Evolutionary conservation across 805 yeast genomes (phyloP).

Genomic region (Lipomyces anomalus): DNA sequence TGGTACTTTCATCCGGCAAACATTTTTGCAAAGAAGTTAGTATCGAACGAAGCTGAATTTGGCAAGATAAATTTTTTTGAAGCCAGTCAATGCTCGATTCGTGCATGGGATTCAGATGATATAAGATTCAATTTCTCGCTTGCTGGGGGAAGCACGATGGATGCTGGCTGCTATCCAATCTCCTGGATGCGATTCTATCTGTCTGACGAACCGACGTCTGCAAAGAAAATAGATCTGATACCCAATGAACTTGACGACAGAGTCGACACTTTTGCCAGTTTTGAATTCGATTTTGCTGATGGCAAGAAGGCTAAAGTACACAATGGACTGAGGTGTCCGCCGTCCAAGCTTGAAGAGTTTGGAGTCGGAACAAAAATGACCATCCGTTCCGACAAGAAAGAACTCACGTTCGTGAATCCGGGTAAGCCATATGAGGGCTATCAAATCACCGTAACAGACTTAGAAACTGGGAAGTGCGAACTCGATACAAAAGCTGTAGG

Average conservation of each 20-base stretch:
- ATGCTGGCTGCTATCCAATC: conserved; percentile 22
- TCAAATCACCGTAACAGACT: conserved; percentile 13
- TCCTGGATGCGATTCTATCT: conserved; percentile 20
- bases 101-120: neutral
- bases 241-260: conserved; percentile 4
- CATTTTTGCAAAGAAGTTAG: conserved; percentile 5
- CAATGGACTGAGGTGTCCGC: conserved; percentile 12
- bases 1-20: conserved; percentile 22
- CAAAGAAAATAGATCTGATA: conserved; percentile 1
- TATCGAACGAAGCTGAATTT: conserved; percentile 10
- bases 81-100: conserved; percentile 6
- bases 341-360: conserved; percentile 1
- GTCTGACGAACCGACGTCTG: conserved; percentile 12
- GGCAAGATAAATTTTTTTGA: conserved; percentile 14
- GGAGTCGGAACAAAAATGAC: conserved; percentile 11
- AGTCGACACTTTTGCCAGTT: conserved; percentile 9
- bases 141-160: conserved; percentile 21
- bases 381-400: conserved; percentile 16
- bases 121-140: conserved; percentile 8
- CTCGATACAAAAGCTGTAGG: conserved; percentile 6
- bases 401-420: conserved; percentile 9
- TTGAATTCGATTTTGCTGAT: conserved; percentile 10
- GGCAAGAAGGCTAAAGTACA: conserved; percentile 2
- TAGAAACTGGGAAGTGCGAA: conserved; percentile 10
- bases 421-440: conserved; percentile 12